Percentiles rank a stretch among this genome's conserved stretches.
Evolutionary conservation across 148 eudicot species (phyloP).

Genomic region (Silene conica): DNA sequence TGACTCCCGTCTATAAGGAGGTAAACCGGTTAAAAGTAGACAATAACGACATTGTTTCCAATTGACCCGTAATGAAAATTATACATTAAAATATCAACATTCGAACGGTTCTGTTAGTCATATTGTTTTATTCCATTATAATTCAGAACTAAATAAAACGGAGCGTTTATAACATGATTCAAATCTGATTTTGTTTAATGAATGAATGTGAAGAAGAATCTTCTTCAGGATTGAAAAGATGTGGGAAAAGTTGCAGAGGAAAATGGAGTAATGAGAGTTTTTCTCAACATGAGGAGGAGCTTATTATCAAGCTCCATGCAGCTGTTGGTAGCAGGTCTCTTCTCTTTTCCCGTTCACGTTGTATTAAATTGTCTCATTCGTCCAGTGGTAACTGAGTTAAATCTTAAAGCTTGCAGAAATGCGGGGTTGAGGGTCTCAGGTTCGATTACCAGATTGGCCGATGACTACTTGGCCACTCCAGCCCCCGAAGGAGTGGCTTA

Average conservation of each 20-base stretch:
- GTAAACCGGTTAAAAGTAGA: too few species aligned
- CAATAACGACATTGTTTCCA: not conserved
- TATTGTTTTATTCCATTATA: not conserved
- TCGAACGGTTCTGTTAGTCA: not conserved
- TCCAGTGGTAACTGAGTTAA: too few species aligned
- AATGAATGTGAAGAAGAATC: constrained; percentile 15
- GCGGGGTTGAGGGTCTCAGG: too few species aligned
- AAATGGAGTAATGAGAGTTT: constrained; percentile 54
- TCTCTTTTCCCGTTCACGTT: not conserved
- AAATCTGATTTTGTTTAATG: not conserved
- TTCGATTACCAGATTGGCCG: too few species aligned
- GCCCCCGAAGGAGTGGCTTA: too few species aligned
- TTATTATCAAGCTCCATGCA: constrained; percentile 75
- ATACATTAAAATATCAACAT: too few species aligned
- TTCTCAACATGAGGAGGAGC: constrained; percentile 71
- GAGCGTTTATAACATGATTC: not conserved
- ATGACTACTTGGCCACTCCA: too few species aligned
- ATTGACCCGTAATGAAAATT: not conserved
- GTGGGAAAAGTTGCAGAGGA: constrained; percentile 56
- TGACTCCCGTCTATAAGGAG: too few species aligned
- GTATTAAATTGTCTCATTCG: too few species aligned
- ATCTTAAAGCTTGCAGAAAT: too few species aligned
- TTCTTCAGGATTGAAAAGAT: constrained; percentile 44
- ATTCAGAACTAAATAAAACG: not conserved
- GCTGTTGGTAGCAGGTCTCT: constrained; percentile 80